phyloP scores from a whole-genome alignment of 306 rosid genomes.

The Vachellia collinsii region DNA sequence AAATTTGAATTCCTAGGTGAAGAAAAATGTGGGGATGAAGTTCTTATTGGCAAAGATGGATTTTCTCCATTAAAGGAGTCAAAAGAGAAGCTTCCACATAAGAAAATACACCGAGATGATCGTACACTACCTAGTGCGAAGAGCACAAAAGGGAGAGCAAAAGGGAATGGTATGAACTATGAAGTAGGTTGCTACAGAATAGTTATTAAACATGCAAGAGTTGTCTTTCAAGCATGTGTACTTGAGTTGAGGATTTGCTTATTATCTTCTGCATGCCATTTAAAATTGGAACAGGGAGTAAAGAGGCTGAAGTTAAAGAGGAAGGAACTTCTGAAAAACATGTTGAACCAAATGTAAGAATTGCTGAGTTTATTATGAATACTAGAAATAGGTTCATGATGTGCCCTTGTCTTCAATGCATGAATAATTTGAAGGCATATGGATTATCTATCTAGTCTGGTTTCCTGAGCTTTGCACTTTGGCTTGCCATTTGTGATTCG shows the following conservation, averaged over 20 bases:
- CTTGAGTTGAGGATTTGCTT: constrained; percentile 27
- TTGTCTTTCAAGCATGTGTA: constrained; percentile 16
- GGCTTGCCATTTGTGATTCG: constrained; percentile 33
- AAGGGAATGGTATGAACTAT: constrained; percentile 56
- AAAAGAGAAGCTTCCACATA: constrained; percentile 46
- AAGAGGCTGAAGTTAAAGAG: constrained; percentile 51
- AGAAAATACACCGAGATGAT: constrained; percentile 45
- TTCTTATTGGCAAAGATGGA: constrained; percentile 41
- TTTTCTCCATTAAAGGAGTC: constrained; percentile 58
- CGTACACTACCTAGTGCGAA: constrained; percentile 46
- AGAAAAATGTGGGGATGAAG: constrained; percentile 41
- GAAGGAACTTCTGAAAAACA: constrained; percentile 68
- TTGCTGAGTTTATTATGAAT: constrained; percentile 15
- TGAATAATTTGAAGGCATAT: constrained; percentile 15
- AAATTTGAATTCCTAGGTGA: constrained; percentile 39
- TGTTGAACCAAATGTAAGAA: constrained; percentile 64
- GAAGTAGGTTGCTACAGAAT: constrained; percentile 24
- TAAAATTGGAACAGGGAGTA: constrained; percentile 51
- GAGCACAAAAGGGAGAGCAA: constrained; percentile 42
- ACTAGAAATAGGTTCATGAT: constrained; percentile 11
- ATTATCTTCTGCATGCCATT: constrained; percentile 36
- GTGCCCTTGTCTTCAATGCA: constrained; percentile 18
- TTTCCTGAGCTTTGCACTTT: not conserved
- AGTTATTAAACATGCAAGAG: constrained; percentile 11
- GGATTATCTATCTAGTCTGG: constrained; percentile 4